A percentile compares a stretch with the other conserved stretches of the same genome.
Conservation (phyloP, 2,329 filamentous ascomycete genomes). For the Ophiocordyceps unilateralis region DNA sequence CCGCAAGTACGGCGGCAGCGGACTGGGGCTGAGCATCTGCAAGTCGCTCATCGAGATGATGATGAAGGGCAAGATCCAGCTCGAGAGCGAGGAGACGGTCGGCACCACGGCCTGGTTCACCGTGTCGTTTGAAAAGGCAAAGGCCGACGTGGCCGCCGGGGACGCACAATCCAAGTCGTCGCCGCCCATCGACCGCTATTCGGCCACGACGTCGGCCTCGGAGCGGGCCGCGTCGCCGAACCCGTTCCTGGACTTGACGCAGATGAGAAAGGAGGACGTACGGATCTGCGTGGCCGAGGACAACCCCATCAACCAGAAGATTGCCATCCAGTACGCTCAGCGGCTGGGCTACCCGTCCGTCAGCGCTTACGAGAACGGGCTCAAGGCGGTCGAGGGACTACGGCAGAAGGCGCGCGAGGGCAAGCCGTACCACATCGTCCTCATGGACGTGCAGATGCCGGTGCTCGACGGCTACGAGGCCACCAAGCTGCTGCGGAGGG, state of each 20-base stretch:
- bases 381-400: constrained; percentile 76
- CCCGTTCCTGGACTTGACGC: constrained; percentile 48
- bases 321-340: constrained; percentile 78
- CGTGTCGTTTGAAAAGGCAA: constrained; percentile 70
- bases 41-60: constrained; percentile 87
- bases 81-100: constrained; percentile 57
- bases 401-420: constrained; percentile 53
- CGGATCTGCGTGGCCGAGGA: constrained; percentile 90
- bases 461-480: constrained; percentile 85
- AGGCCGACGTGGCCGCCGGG: constrained; percentile 38
- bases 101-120: constrained; percentile 66
- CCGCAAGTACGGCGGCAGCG: constrained; percentile 80
- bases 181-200: constrained; percentile 18
- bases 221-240: constrained; percentile 22
- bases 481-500: constrained; percentile 64
- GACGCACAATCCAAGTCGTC: constrained; percentile 26
- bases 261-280: constrained; percentile 59
- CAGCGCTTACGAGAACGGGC: constrained; percentile 78
- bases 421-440: constrained; percentile 68
- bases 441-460: constrained; percentile 97
- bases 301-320: constrained; percentile 87
- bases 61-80: constrained; percentile 70
- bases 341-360: constrained; percentile 68
- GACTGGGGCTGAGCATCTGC: constrained; percentile 82
- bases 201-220: constrained; percentile 11